These are phyloP conservation scores for Grosmannia clavigera DNA, from an alignment of 2,329 filamentous ascomycete genomes.

Conservation along the genomic window DNA sequence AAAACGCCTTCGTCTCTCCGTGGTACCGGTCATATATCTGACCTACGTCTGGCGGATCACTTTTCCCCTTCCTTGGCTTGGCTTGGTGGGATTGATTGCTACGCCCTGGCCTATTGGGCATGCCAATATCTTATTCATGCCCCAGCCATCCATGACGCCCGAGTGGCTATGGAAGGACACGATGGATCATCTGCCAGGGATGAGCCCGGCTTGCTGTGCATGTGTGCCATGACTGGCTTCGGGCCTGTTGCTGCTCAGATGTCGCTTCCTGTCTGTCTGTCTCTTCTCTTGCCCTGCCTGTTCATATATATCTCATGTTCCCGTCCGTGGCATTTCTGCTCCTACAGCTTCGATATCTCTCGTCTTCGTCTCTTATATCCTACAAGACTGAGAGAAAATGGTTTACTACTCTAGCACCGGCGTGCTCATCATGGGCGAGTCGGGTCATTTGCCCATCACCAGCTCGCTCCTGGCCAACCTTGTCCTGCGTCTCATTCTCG, in stretches of 20 bases:
- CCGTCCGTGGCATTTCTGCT: background rate
- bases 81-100: background rate
- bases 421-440: conserved; percentile 6
- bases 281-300: background rate
- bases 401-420: conserved; percentile 1
- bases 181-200: background rate
- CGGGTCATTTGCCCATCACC: conserved; percentile 3
- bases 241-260: no score
- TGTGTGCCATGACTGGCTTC: background rate
- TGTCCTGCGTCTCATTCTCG: conserved; percentile 34
- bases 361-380: background rate
- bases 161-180: background rate
- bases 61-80: background rate
- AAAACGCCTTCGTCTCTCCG: background rate
- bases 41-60: background rate
- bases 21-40: background rate
- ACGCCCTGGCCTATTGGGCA: background rate
- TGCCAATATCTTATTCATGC: background rate
- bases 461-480: conserved; percentile 29
- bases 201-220: background rate
- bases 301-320: background rate
- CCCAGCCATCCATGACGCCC: background rate
- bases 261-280: background rate
- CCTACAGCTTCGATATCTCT: background rate
- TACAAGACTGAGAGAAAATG: background rate